Conservation (phyloP, 1,139 yeast genomes). For the Yamadazyma sp. region DNA sequence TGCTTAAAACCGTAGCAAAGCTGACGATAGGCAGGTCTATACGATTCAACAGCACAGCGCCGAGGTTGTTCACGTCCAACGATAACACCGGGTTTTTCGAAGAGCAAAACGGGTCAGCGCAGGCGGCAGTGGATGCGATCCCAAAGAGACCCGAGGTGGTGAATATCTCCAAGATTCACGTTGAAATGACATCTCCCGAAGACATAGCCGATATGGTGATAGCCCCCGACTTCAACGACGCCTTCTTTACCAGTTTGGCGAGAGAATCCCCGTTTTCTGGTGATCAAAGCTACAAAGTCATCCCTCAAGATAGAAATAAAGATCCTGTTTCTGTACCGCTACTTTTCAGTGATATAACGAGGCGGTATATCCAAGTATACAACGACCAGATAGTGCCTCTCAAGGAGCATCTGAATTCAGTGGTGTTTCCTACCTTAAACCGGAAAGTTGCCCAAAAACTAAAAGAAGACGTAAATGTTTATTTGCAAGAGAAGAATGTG, state of each 20-base stretch:
- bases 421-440: constrained; percentile 11
- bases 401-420: constrained; percentile 5
- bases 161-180: constrained; percentile 21
- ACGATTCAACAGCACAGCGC: constrained; percentile 1
- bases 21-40: neutral
- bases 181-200: constrained; percentile 37
- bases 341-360: constrained; percentile 29
- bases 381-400: constrained; percentile 22
- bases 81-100: neutral
- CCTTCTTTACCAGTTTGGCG: constrained; percentile 31
- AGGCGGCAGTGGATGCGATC: constrained; percentile 24
- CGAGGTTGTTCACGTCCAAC: constrained; percentile 1
- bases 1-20: neutral
- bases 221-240: constrained; percentile 28
- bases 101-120: constrained; percentile 22
- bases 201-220: constrained; percentile 35
- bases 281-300: constrained; percentile 21
- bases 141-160: constrained; percentile 28
- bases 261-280: constrained; percentile 31
- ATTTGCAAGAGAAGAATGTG: neutral
- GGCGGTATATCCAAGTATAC: constrained; percentile 32
- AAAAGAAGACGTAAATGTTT: constrained; percentile 5
- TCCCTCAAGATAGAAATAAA: constrained; percentile 19
- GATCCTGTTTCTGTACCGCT: constrained; percentile 20
- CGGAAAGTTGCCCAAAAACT: constrained; percentile 3